Conservation (phyloP, 192 early-diverging fungal species). For the Coemansia sp. region DNA sequence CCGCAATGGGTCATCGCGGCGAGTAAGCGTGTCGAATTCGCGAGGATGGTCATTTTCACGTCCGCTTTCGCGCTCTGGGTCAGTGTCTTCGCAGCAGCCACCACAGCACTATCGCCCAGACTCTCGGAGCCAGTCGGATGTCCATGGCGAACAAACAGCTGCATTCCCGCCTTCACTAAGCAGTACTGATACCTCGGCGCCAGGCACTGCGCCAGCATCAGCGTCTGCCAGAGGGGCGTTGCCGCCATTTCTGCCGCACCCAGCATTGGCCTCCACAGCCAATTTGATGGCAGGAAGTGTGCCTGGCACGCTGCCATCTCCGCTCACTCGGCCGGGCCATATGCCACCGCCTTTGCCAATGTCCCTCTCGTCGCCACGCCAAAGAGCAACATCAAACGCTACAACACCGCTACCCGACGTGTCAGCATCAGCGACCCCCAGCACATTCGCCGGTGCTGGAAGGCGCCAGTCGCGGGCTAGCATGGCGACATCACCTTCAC, state of each 20-base stretch:
- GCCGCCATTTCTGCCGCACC: neutral
- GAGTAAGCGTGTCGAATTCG: conserved; percentile 39
- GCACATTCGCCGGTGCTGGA: conserved; percentile 15
- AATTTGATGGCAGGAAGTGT: neutral
- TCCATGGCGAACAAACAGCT: neutral
- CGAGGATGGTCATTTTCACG: conserved; percentile 45
- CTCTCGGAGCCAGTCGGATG: neutral
- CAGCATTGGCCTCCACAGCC: neutral
- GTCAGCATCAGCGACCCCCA: conserved; percentile 24
- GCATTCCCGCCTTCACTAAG: neutral
- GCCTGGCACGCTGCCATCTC: conserved; percentile 11
- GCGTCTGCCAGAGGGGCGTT: neutral
- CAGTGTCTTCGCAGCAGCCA: conserved; percentile 7
- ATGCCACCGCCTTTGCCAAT: conserved; percentile 41
- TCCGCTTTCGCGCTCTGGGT: conserved; percentile 25
- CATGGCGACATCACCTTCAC: conserved; percentile 34
- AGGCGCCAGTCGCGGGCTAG: conserved; percentile 34
- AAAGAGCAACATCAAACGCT: conserved; percentile 11
- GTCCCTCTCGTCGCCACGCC: conserved; percentile 29
- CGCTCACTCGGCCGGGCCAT: conserved; percentile 8
- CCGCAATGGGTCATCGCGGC: conserved; percentile 30
- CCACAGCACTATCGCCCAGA: conserved; percentile 21
- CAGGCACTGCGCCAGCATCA: conserved; percentile 2
- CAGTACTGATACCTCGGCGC: neutral
- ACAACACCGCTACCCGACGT: conserved; percentile 22